Conservation (phyloP, 441 rosid species). For the Omphalea diandra region DNA sequence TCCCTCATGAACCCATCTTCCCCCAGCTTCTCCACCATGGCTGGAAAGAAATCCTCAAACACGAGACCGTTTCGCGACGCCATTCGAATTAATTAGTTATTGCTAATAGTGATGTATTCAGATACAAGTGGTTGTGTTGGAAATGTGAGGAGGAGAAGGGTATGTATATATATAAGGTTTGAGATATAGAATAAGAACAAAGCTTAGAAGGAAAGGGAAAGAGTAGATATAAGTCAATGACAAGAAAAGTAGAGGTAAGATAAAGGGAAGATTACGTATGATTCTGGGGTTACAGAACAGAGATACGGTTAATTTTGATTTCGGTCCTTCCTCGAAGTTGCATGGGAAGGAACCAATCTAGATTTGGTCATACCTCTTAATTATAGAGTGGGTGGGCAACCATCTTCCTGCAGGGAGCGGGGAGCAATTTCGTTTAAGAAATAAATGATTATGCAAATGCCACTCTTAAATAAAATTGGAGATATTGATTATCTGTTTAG, state of each 20-base stretch:
- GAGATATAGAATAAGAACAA: background rate
- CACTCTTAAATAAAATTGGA: background rate
- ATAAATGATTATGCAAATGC: background rate
- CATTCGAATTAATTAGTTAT: constrained; percentile 14
- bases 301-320: background rate
- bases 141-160: background rate
- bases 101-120: too few relatives aligned
- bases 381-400: background rate
- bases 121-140: background rate
- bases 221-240: constrained; percentile 20
- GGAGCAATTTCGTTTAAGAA: background rate
- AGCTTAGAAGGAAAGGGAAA: constrained; percentile 13
- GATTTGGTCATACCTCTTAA: too few relatives aligned
- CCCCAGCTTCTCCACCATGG: constrained; percentile 62
- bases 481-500: too few relatives aligned
- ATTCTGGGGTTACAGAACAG: too few relatives aligned
- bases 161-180: constrained; percentile 21
- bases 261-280: constrained; percentile 16
- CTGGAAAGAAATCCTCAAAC: constrained; percentile 45
- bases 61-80: constrained; percentile 29
- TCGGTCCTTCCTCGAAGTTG: constrained; percentile 53
- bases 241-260: constrained; percentile 28
- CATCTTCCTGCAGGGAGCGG: too few relatives aligned
- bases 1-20: constrained; percentile 63
- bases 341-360: constrained; percentile 38